Base-by-base conservation (phyloP, 129 eudicot species). In the Centrapalus pauciflorus region DNA sequence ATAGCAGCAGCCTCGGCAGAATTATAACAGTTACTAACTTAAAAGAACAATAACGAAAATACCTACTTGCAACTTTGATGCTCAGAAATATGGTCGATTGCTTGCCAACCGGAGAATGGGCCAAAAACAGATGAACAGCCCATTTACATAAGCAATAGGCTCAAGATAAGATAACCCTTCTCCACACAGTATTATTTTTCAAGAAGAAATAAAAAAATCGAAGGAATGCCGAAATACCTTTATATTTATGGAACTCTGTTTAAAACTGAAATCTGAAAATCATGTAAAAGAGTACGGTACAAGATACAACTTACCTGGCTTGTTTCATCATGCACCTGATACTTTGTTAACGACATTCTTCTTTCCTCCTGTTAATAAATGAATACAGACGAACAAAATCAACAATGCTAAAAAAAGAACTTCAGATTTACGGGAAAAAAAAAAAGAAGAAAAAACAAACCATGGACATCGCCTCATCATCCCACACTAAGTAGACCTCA, bases 291-390 rank as follows among this genome's bases (percentile, higher is more conserved):
- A 79, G 35, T 45, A 63, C 35, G 67, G 61, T 41, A 62, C 8
- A 52, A 74, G 87, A 79, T 58, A 75, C 55, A 64, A 93, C 99
- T 88, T 93, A 93, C 99, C 99, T 93, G 95, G 96, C 99, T 93
- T 69, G 96, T 93, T 82, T 93, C 99, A 82, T 93, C 99, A 84
- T 93, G 99, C 87, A 93, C 99, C 96, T 88, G 96, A 84, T 89
- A 87, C 84, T 86, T 93, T 75, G 74, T 88, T 70, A 93, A 78
- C 41, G 99, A 82, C 90, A 87, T 80, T 73, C 99, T 86, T 86
- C 99, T 85, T 82, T 93, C 99, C 92, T 93, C 99, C 99, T 93
- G 84, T 25, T 35, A 48, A 72, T 25, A 64, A 35, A 61, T 26
- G 3, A 61, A 41, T 48, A 29, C 17, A 35, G 8, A 35, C 8